Conservation (phyloP, 257 asterid genomes). For the Coffea canephora region DNA sequence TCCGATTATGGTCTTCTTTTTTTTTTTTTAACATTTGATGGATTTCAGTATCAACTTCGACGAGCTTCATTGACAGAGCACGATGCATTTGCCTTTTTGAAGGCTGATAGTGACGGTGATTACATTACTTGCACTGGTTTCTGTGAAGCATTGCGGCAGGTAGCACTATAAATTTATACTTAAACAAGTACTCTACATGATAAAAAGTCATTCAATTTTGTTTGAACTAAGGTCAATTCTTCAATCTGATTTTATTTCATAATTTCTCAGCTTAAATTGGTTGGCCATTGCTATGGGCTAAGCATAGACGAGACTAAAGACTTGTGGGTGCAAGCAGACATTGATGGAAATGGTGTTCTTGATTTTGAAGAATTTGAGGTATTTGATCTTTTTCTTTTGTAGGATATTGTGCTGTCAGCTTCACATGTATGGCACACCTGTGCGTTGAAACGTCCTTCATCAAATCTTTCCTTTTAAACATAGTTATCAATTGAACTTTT, state of each 20-base stretch:
- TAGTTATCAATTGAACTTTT: neutral
- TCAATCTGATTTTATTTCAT: neutral
- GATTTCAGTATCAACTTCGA: constrained; percentile 79
- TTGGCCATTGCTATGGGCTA: constrained; percentile 83
- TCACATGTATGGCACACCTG: neutral
- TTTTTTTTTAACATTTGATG: neutral
- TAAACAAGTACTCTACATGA: neutral
- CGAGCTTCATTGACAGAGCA: constrained; percentile 80
- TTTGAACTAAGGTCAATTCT: neutral
- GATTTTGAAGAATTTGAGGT: constrained; percentile 89
- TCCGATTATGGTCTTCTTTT: neutral
- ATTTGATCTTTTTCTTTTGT: neutral
- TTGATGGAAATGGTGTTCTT: constrained; percentile 75
- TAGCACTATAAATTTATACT: constrained; percentile 10
- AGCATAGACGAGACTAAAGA: constrained; percentile 73
- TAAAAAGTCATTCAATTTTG: neutral
- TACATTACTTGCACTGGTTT: constrained; percentile 73
- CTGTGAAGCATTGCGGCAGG: constrained; percentile 89
- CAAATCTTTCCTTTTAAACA: neutral
- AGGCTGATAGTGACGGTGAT: constrained; percentile 76
- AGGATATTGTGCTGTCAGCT: neutral
- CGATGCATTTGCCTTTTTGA: constrained; percentile 80
- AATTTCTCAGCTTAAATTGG: constrained; percentile 71
- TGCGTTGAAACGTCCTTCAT: neutral
- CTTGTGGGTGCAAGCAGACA: constrained; percentile 86